Evolutionary conservation across 805 yeast species (phyloP).

Genomic region (Yarrowia deformans): DNA sequence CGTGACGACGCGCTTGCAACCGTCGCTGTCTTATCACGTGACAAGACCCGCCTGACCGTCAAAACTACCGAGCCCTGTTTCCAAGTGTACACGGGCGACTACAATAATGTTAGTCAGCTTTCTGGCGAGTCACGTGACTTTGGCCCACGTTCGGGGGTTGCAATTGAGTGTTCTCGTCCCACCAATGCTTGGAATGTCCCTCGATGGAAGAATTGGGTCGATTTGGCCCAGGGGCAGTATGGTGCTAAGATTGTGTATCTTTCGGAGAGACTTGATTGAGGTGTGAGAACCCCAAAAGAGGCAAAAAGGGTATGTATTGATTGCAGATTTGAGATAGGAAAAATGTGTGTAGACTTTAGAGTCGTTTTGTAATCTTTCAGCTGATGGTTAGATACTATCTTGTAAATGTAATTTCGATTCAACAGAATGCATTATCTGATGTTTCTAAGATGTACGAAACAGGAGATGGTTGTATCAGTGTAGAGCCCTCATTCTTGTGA

Average conservation of each 20-base stretch:
- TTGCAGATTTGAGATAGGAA: no score
- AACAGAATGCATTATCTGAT: no score
- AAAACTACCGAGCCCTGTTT: conserved; percentile 23
- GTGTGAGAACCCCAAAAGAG: no score
- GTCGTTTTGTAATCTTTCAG: no score
- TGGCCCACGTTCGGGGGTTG: conserved; percentile 17
- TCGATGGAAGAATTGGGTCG: conserved; percentile 6
- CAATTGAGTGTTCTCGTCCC: conserved; percentile 20
- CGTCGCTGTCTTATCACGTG: conserved; percentile 8
- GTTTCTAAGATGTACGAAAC: no score
- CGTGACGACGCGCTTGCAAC: conserved; percentile 8
- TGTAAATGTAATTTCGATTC: no score
- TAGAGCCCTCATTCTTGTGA: no score
- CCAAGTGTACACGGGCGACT: conserved; percentile 27
- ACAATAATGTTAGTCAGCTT: neutral
- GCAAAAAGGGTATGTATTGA: no score
- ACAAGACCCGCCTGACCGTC: neutral
- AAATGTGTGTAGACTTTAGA: no score
- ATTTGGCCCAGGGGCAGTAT: conserved; percentile 5
- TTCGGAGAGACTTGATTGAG: neutral
- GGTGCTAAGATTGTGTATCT: conserved; percentile 14
- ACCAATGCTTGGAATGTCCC: conserved; percentile 29
- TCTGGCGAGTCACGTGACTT: conserved; percentile 10
- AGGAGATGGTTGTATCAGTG: no score
- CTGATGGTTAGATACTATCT: no score